Evolutionary conservation across 176 grass and related monocot genomes (phyloP).

Genomic region (Phoenix roebelenii): DNA sequence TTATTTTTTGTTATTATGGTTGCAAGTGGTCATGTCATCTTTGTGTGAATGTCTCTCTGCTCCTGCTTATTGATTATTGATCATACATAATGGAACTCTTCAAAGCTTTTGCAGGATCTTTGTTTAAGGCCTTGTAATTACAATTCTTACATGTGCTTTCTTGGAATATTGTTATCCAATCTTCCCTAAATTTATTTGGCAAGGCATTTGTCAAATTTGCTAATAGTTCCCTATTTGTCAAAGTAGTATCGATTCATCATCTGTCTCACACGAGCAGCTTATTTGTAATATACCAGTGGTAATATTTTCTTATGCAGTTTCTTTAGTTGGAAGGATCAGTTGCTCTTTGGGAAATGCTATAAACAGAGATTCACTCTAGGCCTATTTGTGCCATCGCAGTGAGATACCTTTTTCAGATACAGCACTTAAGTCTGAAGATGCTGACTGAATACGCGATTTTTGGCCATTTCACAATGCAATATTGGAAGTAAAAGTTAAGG

Average conservation of each 20-base stretch:
- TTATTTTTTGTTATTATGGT: too few species aligned
- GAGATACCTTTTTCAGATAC: slow-evolving; percentile 37
- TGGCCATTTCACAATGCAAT: background rate
- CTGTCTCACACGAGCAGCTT: slow-evolving; percentile 38
- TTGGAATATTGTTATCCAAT: too few species aligned
- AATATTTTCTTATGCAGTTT: slow-evolving; percentile 62
- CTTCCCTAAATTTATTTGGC: too few species aligned
- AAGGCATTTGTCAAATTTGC: too few species aligned
- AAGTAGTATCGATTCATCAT: slow-evolving; percentile 44
- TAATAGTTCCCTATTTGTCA: too few species aligned
- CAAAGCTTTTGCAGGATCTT: too few species aligned
- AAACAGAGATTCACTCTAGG: slow-evolving; percentile 43
- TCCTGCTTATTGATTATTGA: too few species aligned
- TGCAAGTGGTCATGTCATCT: too few species aligned
- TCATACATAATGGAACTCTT: too few species aligned
- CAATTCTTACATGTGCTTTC: too few species aligned
- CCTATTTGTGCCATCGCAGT: slow-evolving; percentile 35
- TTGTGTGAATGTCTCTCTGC: too few species aligned
- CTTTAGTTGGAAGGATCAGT: slow-evolving; percentile 54
- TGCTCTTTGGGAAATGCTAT: slow-evolving; percentile 38
- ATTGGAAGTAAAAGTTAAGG: slow-evolving; percentile 14
- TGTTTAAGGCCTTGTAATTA: too few species aligned
- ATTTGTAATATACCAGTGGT: slow-evolving; percentile 38
- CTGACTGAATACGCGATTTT: background rate
- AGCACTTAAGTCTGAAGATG: slow-evolving; percentile 14